Conservation (phyloP, 768 basidiomycete species). For the Russula dissimulans region DNA sequence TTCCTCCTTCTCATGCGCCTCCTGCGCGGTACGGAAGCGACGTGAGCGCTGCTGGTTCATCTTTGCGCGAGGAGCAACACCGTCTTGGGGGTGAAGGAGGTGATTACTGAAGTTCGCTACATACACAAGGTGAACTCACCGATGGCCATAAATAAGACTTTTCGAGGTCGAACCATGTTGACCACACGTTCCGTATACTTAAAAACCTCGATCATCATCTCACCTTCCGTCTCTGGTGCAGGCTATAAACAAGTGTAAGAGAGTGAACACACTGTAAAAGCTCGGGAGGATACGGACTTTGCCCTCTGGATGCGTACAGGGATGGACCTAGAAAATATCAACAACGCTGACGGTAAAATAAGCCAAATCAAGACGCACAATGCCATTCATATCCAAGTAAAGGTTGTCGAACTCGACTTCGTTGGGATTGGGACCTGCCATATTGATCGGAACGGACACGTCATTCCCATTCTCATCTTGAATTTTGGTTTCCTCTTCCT, state of each 20-base stretch:
- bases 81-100: constrained; percentile 45
- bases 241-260: constrained; percentile 41
- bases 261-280: neutral
- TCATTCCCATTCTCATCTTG: constrained; percentile 57
- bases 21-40: constrained; percentile 90
- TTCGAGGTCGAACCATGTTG: constrained; percentile 92
- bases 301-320: constrained; percentile 98
- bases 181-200: constrained; percentile 95
- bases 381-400: constrained; percentile 99
- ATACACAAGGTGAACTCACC: constrained; percentile 42
- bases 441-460: constrained; percentile 70
- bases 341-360: neutral
- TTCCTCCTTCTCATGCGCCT: constrained; percentile 89
- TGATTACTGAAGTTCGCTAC: neutral
- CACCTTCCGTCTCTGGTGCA: constrained; percentile 94
- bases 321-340: constrained; percentile 61
- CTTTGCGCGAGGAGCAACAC: constrained; percentile 95
- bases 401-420: constrained; percentile 91
- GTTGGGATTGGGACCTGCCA: constrained; percentile 82
- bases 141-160: constrained; percentile 96
- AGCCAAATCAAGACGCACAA: constrained; percentile 45
- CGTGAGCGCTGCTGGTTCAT: constrained; percentile 99
- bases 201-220: constrained; percentile 99
- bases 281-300: constrained; percentile 43
- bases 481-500: constrained; percentile 73